Percentiles rank a stretch among this genome's conserved stretches.
Conservation (phyloP, 2,329 filamentous ascomycete species). For the Allantophomopsis lycopodina region DNA sequence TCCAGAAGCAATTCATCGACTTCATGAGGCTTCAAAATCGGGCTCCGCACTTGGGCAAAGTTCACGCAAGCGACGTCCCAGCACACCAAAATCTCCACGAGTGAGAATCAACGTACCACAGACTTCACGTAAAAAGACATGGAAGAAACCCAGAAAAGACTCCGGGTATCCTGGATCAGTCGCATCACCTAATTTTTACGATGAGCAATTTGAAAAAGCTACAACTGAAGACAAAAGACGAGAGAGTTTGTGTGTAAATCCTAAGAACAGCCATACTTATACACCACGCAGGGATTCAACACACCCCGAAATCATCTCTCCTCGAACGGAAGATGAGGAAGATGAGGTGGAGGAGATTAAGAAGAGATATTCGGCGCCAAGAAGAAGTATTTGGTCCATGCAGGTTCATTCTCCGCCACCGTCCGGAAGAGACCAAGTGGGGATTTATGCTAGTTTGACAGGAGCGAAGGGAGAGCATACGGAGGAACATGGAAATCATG, state of each 20-base stretch:
- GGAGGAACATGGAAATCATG: neutral
- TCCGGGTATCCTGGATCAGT: neutral
- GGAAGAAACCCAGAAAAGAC: slow-evolving; percentile 1
- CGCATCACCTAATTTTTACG: neutral
- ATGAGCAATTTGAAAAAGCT: neutral
- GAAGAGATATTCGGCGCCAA: neutral
- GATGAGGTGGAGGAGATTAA: neutral
- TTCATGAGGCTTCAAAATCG: slow-evolving; percentile 3
- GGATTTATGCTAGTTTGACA: slow-evolving; percentile 6
- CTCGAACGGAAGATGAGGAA: neutral
- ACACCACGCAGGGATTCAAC: neutral
- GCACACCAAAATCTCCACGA: slow-evolving; percentile 4
- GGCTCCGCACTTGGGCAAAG: slow-evolving; percentile 9
- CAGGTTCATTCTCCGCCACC: slow-evolving; percentile 2
- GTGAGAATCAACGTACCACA: slow-evolving; percentile 6
- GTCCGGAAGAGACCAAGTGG: slow-evolving; percentile 3
- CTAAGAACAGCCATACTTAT: neutral
- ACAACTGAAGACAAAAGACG: no score
- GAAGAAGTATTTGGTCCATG: neutral
- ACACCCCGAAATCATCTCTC: neutral
- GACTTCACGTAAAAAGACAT: neutral
- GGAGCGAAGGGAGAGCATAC: slow-evolving; percentile 4
- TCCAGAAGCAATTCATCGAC: slow-evolving; percentile 7
- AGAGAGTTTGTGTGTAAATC: no score
- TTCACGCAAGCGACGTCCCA: slow-evolving; percentile 5